A percentile compares a stretch with the other conserved stretches of the same genome.
Conservation (phyloP, 768 basidiomycete species). For the Macrolepiota albuminosa region DNA sequence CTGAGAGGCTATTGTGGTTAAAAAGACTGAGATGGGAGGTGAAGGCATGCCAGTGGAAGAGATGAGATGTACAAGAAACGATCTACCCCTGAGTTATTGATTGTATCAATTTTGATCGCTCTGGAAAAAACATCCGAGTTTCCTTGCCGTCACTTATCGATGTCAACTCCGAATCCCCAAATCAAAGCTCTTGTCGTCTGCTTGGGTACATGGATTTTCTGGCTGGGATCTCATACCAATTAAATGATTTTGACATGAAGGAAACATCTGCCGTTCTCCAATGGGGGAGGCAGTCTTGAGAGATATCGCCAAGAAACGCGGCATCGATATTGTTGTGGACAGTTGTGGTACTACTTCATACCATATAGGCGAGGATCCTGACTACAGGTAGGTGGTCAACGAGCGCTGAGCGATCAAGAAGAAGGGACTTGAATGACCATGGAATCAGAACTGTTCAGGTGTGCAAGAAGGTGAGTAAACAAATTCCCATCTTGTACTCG, state of each 20-base stretch:
- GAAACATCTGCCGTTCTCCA: slow-evolving; percentile 87
- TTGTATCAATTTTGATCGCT: slow-evolving; percentile 2
- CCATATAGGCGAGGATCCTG: slow-evolving; percentile 81
- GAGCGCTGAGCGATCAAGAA: background rate
- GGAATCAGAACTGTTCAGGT: slow-evolving; percentile 50
- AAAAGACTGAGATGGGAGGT: too few species aligned
- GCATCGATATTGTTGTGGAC: slow-evolving; percentile 66
- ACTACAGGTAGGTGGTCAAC: slow-evolving; percentile 52
- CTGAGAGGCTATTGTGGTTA: slow-evolving; percentile 34
- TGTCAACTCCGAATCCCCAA: slow-evolving; percentile 12
- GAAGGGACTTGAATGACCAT: background rate
- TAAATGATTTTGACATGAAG: slow-evolving; percentile 22
- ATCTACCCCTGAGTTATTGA: background rate
- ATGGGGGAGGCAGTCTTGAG: slow-evolving; percentile 88
- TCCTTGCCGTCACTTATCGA: background rate
- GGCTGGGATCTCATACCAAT: background rate
- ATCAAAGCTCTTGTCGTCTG: slow-evolving; percentile 65
- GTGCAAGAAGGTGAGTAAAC: slow-evolving; percentile 56
- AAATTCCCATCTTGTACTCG: background rate
- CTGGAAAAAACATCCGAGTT: background rate
- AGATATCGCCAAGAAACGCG: slow-evolving; percentile 62
- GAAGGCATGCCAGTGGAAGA: too few species aligned
- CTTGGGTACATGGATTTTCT: slow-evolving; percentile 32
- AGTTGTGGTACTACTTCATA: slow-evolving; percentile 85
- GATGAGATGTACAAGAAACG: slow-evolving; percentile 26